Percentiles rank a stretch among this genome's conserved stretches.
phyloP scores from a whole-genome alignment of 768 basidiomycete species.

The Gloeophyllum trabeum region DNA sequence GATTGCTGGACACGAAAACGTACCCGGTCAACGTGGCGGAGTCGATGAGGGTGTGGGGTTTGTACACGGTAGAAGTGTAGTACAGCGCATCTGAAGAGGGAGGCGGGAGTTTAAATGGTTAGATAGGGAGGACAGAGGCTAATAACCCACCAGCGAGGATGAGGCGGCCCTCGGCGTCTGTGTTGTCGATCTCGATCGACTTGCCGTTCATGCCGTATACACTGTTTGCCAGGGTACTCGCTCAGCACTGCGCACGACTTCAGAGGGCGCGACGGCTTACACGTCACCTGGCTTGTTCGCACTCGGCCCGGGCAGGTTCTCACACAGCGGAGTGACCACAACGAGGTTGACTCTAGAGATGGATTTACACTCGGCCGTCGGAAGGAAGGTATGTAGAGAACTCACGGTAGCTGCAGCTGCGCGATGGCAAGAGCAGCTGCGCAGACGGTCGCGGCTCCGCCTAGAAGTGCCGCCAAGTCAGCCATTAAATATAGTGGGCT shows the following conservation, averaged over 20 bases:
- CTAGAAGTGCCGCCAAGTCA: constrained; percentile 16
- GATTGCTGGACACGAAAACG: constrained; percentile 4
- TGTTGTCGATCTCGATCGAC: constrained; percentile 79
- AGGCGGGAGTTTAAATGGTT: background rate
- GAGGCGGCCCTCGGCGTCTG: constrained; percentile 75
- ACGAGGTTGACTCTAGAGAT: constrained; percentile 58
- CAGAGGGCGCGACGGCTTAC: constrained; percentile 24
- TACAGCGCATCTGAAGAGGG: constrained; percentile 59
- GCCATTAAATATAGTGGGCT: background rate
- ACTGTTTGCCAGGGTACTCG: constrained; percentile 21
- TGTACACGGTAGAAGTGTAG: constrained; percentile 67
- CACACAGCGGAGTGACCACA: constrained; percentile 61
- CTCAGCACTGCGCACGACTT: background rate
- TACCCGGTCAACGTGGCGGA: constrained; percentile 83
- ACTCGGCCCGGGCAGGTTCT: constrained; percentile 73
- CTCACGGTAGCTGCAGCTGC: constrained; percentile 69
- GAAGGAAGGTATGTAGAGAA: constrained; percentile 6
- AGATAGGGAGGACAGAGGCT: background rate
- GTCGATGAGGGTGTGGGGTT: constrained; percentile 75
- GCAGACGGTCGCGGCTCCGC: constrained; percentile 73
- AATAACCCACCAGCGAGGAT: constrained; percentile 49
- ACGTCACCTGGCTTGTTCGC: constrained; percentile 76
- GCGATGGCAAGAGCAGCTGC: constrained; percentile 70
- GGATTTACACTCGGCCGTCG: background rate
- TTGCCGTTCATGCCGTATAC: constrained; percentile 86